Evolutionary conservation across 805 yeast genomes (phyloP).

Genomic region (Myxozyma neglecta): DNA sequence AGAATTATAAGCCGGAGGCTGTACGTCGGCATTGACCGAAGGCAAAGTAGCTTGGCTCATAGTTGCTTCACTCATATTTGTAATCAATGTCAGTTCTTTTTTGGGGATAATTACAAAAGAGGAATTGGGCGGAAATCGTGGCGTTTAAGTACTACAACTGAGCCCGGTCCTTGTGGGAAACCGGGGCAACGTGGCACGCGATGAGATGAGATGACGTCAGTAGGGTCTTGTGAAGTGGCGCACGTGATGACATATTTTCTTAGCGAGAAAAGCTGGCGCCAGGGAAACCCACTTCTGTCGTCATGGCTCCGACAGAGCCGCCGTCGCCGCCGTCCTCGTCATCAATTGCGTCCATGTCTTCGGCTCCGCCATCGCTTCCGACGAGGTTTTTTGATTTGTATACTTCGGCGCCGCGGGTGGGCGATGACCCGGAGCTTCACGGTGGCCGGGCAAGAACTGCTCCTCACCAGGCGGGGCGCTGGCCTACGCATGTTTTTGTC

Average conservation of each 20-base stretch:
- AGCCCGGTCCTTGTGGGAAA: not conserved
- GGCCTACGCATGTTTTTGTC: slow-evolving; percentile 30
- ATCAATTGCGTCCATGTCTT: too few species aligned
- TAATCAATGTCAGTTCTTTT: not conserved
- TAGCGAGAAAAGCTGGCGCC: not conserved
- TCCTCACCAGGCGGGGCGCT: slow-evolving; percentile 20
- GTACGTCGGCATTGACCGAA: not conserved
- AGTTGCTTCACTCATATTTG: not conserved
- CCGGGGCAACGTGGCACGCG: slow-evolving; percentile 5
- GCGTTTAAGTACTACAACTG: not conserved
- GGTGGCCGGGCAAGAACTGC: slow-evolving; percentile 21
- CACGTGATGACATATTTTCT: not conserved
- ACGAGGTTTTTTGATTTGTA: slow-evolving; percentile 23
- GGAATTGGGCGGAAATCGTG: not conserved
- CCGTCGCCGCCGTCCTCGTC: slow-evolving; percentile 17
- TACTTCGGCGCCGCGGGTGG: slow-evolving; percentile 22
- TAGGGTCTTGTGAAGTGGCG: not conserved
- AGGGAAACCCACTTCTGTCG: not conserved
- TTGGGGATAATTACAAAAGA: too few species aligned
- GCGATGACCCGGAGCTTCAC: slow-evolving; percentile 26
- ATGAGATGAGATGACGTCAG: slow-evolving; percentile 16
- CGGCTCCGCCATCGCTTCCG: slow-evolving; percentile 25
- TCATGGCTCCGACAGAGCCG: not conserved
- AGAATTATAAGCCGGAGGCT: not conserved
- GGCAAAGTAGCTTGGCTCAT: not conserved